These are phyloP conservation scores for Chlamydomonas reinhardtii DNA, from an alignment of 163 green algal genomes.

Conservation along the genomic window DNA sequence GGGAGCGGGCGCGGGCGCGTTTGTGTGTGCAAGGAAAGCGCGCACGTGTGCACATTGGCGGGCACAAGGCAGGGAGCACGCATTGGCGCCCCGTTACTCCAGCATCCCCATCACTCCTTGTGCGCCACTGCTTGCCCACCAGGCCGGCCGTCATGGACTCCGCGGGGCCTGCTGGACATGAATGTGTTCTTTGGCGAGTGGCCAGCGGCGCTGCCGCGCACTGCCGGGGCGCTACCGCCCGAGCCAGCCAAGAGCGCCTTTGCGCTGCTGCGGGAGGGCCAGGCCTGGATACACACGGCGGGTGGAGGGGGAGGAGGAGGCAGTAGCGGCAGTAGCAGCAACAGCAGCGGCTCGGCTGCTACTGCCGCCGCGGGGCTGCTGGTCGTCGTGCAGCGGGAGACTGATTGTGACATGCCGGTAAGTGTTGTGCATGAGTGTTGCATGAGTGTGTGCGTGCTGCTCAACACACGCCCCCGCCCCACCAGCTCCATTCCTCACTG, in stretches of 20 bases:
- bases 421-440: neutral
- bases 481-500: too few species aligned
- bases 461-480: too few species aligned
- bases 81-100: too few species aligned
- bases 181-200: conserved; percentile 57
- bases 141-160: conserved; percentile 32
- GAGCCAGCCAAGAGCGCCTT: conserved; percentile 49
- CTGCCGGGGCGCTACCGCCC: conserved; percentile 26
- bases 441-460: neutral
- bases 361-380: conserved; percentile 36
- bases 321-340: too few species aligned
- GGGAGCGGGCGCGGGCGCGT: neutral
- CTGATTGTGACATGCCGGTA: conserved; percentile 26
- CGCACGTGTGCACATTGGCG: too few species aligned
- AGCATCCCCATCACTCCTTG: too few species aligned
- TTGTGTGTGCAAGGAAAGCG: neutral
- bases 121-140: too few species aligned
- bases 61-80: too few species aligned
- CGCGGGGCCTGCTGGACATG: conserved; percentile 66
- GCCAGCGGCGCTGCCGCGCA: conserved; percentile 49
- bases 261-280: conserved; percentile 60
- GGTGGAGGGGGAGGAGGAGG: too few species aligned
- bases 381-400: conserved; percentile 45
- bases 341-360: too few species aligned
- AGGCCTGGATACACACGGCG: conserved; percentile 55